Base-by-base conservation (phyloP, 83 land plant genomes). In the Picea abies region DNA sequence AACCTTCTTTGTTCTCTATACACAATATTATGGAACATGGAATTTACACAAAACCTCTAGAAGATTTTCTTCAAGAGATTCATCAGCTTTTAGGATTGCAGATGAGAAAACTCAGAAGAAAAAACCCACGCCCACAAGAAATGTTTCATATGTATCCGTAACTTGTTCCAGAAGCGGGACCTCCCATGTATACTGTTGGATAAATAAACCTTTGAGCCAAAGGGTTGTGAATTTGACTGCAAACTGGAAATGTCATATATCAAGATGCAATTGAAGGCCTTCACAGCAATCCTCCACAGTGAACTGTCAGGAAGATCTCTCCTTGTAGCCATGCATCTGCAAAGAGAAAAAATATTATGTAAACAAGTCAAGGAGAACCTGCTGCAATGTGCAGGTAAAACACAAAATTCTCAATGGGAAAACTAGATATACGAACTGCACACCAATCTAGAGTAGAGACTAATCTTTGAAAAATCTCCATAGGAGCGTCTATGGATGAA, bases 91-190 rank as follows among this genome's bases (percentile, higher is more conserved):
- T 14, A 94, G 83, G n/a, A 84, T 81, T 56, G 79, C 88, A 32
- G 90, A 62, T 49, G 93, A 84, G 29, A 86, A 63, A 87, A 80
- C 60, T 91, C 88, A 81, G 98, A 88, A 79, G 93, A 61, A 64
- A 93, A 85, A 78, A 92, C 96, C 63, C 95, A 93, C 1, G 11
- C 97, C 96, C 35, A 94, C 95, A 60, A 98, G 87, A 87, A 98
- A 98, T 56, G 85, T 86, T 84, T 98, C 99, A 87, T 94, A 98
- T 17, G 87, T 82, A 86, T 96, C 97, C 22, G 96, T 96, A 39
- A 98, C 83, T 87, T 96, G 96, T 98, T 98, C 99, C 99, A 98
- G 44, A 94, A 76, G 25, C 92, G 88, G 17, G 83, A 77, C 86
- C 97, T 89, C 79, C 90, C 79, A 23, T 85, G 76, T 86, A 82